These are phyloP conservation scores for Sclerotinia minor DNA, from an alignment of 2,329 filamentous ascomycete species.

Conservation along the genomic window DNA sequence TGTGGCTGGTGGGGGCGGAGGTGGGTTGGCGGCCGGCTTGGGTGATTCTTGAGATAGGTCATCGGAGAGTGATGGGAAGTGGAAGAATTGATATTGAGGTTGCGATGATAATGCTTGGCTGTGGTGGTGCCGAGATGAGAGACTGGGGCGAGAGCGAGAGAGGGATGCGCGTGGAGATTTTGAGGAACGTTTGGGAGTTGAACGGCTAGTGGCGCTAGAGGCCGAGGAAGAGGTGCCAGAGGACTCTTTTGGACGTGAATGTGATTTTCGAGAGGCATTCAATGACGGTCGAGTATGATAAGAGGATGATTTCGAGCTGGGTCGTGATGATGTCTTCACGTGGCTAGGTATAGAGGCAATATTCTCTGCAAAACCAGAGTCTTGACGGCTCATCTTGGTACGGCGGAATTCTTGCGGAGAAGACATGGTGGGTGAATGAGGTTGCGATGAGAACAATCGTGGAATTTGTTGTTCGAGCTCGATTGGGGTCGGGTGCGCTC, in stretches of 20 bases:
- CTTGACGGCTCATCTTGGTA: conserved; percentile 37
- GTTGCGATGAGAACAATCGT: conserved; percentile 23
- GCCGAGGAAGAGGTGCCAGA: conserved; percentile 20
- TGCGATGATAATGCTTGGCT: conserved; percentile 19
- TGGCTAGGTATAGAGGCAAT: conserved; percentile 26
- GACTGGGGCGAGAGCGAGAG: conserved; percentile 1
- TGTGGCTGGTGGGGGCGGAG: conserved; percentile 54
- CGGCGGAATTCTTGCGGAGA: conserved; percentile 25
- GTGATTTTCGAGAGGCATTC: conserved; percentile 27
- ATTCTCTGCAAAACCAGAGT: conserved; percentile 38
- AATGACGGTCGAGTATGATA: conserved; percentile 27
- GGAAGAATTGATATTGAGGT: conserved; percentile 37
- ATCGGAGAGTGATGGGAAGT: conserved; percentile 37
- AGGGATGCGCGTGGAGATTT: conserved; percentile 29
- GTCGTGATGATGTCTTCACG: conserved; percentile 25
- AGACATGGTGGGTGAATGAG: conserved; percentile 13
- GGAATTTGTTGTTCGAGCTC: conserved; percentile 31
- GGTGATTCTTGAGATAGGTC: conserved; percentile 17
- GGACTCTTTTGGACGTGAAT: conserved; percentile 29
- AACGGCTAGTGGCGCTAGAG: conserved; percentile 9
- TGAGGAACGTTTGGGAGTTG: conserved; percentile 25
- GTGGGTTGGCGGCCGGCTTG: conserved; percentile 41
- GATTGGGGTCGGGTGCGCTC: conserved; percentile 28
- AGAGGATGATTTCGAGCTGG: conserved; percentile 27
- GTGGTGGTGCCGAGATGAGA: conserved; percentile 23